Evolutionary conservation across 176 grass and related monocot genomes (phyloP).

Genomic region (Phyllostachys edulis): DNA sequence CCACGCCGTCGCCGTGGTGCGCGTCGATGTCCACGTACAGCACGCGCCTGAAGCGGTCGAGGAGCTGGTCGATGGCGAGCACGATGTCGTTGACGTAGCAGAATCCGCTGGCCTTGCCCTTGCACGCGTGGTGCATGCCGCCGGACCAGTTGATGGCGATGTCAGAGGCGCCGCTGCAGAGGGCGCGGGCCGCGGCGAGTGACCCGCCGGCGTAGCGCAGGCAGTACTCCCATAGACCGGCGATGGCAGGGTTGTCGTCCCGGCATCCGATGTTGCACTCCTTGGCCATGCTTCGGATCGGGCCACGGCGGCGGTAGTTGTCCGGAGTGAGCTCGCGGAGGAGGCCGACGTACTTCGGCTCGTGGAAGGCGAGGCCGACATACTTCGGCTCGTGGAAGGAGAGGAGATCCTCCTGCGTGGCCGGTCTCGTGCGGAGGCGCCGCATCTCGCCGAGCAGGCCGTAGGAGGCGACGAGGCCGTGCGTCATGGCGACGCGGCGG

Average conservation of each 20-base stretch:
- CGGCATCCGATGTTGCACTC: constrained; percentile 5
- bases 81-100: constrained; percentile 88
- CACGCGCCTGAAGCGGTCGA: constrained; percentile 52
- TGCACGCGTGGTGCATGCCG: constrained; percentile 67
- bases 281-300: neutral
- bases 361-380: too few species aligned
- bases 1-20: constrained; percentile 84
- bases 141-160: constrained; percentile 71
- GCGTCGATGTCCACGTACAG: constrained; percentile 89
- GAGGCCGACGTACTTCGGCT: constrained; percentile 39
- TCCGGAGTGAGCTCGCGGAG: constrained; percentile 38
- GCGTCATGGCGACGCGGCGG: constrained; percentile 58
- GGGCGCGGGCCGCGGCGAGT: constrained; percentile 42
- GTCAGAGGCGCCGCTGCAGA: constrained; percentile 39
- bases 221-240: constrained; percentile 57
- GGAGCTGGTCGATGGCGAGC: constrained; percentile 55
- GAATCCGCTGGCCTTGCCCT: constrained; percentile 46
- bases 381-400: constrained; percentile 38
- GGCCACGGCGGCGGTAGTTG: neutral
- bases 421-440: constrained; percentile 33
- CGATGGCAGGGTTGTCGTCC: constrained; percentile 47
- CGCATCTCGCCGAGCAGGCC: constrained; percentile 42
- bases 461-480: constrained; percentile 49
- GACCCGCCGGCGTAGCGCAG: constrained; percentile 52
- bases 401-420: constrained; percentile 35